A percentile compares a stretch with the other conserved stretches of the same genome.
Conservation (phyloP, 345 rosid genomes). For the Salix exigua region DNA sequence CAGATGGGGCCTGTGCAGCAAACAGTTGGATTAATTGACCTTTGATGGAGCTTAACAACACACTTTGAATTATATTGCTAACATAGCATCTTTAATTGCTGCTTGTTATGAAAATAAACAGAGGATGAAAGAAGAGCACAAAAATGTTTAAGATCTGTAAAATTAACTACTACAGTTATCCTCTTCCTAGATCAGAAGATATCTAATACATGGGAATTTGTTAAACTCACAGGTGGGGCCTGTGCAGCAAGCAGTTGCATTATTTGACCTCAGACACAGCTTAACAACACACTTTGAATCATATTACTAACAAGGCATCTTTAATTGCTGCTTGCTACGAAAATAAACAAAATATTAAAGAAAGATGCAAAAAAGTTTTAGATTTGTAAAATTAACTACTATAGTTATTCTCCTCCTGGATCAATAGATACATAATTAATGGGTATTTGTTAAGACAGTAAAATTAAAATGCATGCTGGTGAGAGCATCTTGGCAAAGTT, state of each 20-base stretch:
- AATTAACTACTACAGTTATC: not conserved
- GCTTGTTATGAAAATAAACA: not conserved
- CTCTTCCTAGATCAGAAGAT: not conserved
- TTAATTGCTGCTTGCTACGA: not conserved
- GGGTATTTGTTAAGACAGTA: not conserved
- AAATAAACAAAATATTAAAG: not conserved
- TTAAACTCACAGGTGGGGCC: not conserved
- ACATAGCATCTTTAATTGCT: not conserved
- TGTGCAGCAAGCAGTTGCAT: not conserved
- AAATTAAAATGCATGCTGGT: not conserved
- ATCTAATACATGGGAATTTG: not conserved
- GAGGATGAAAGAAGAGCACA: not conserved
- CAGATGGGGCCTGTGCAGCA: conserved; percentile 14
- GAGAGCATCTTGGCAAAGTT: not conserved
- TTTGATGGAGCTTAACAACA: not conserved
- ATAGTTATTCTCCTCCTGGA: not conserved
- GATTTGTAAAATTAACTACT: not conserved
- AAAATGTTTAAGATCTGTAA: not conserved
- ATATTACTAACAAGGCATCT: not conserved
- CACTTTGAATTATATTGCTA: not conserved
- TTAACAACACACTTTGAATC: not conserved
- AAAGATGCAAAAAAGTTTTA: not conserved
- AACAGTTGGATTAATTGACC: not conserved
- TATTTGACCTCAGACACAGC: not conserved
- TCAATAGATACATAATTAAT: not conserved